Evolutionary conservation across 306 rosid genomes (phyloP).

Genomic region (Delonix regia): DNA sequence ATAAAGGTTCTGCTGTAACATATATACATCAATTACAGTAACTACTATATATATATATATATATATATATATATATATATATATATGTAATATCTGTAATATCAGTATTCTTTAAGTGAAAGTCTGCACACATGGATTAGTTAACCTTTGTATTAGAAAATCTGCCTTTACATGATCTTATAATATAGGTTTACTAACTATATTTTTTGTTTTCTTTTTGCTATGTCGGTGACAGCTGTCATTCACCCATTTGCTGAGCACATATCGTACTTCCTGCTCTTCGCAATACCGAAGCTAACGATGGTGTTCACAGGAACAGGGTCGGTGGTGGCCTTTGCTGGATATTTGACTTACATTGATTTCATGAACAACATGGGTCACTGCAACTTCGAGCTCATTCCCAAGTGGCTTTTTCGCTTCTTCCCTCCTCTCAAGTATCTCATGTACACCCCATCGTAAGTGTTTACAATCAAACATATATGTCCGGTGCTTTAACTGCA

Average conservation of each 20-base stretch:
- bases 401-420: constrained; percentile 34
- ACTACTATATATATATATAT: too few relatives aligned
- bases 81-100: too few relatives aligned
- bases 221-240: not conserved
- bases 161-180: too few relatives aligned
- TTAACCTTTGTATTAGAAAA: too few relatives aligned
- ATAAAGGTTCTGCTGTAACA: not conserved
- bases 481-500: too few relatives aligned
- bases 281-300: not conserved
- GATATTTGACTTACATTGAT: constrained; percentile 43
- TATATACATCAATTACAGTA: not conserved
- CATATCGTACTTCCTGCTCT: not conserved
- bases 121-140: too few relatives aligned
- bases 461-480: not conserved
- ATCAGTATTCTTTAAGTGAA: too few relatives aligned
- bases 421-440: constrained; percentile 57
- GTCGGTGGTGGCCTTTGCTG: not conserved
- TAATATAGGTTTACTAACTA: too few relatives aligned
- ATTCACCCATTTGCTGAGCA: constrained; percentile 18
- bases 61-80: too few relatives aligned
- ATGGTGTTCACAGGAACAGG: not conserved
- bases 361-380: constrained; percentile 69
- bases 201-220: too few relatives aligned
- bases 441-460: constrained; percentile 62
- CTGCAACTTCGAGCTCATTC: constrained; percentile 58